These are phyloP conservation scores for Plasmodium inui DNA, from an alignment of 169 alveolate species.

Conservation along the genomic window DNA sequence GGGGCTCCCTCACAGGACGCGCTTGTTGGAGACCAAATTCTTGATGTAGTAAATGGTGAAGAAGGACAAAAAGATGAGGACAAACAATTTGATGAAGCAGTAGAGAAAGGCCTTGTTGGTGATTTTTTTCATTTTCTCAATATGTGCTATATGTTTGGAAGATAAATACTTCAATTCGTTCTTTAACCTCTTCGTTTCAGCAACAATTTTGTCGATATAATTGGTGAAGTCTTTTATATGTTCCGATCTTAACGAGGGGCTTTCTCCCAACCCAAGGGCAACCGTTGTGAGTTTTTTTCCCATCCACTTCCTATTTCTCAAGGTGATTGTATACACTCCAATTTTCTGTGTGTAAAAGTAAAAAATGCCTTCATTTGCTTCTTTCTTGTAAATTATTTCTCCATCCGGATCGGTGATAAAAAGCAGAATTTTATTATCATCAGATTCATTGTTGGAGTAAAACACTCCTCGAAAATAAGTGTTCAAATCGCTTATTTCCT, in stretches of 20 bases:
- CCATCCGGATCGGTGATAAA: slow-evolving; percentile 67
- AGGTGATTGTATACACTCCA: slow-evolving; percentile 48
- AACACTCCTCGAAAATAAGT: slow-evolving; percentile 69
- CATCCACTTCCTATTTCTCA: slow-evolving; percentile 63
- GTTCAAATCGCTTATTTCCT: slow-evolving; percentile 8
- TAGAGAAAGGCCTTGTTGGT: slow-evolving; percentile 70
- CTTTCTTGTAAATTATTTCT: slow-evolving; percentile 27
- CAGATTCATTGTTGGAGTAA: slow-evolving; percentile 62
- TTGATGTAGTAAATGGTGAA: slow-evolving; percentile 68
- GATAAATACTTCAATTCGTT: slow-evolving; percentile 72
- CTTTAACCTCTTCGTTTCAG: slow-evolving; percentile 59
- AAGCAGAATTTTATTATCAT: slow-evolving; percentile 41
- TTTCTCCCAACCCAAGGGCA: slow-evolving; percentile 72
- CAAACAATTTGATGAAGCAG: slow-evolving; percentile 68
- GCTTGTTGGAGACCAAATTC: slow-evolving; percentile 65
- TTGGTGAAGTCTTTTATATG: slow-evolving; percentile 61
- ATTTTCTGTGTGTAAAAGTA: slow-evolving; percentile 58
- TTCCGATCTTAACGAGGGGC: slow-evolving; percentile 59
- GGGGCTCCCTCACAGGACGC: slow-evolving; percentile 24
- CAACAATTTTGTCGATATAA: slow-evolving; percentile 45
- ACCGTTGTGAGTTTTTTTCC: slow-evolving; percentile 56
- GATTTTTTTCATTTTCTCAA: slow-evolving; percentile 67
- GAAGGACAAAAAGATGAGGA: slow-evolving; percentile 51
- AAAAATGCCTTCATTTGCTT: slow-evolving; percentile 69
- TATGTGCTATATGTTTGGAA: slow-evolving; percentile 60